A percentile compares a stretch with the other conserved stretches of the same genome.
These are phyloP conservation scores for Capsicum chinense DNA, from an alignment of 257 asterid species.

Conservation along the genomic window DNA sequence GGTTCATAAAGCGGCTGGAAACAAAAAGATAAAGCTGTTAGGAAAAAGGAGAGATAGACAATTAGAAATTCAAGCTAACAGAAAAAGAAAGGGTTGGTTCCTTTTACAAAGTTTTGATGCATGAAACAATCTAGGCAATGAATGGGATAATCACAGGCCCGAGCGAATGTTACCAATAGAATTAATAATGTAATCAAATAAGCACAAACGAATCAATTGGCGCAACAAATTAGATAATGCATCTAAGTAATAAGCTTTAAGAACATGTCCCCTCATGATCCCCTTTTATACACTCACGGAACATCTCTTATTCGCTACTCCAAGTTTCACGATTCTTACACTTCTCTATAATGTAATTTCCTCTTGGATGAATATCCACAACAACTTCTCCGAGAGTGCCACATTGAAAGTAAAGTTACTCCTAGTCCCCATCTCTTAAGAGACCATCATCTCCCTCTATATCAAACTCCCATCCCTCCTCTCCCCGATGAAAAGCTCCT, in stretches of 20 bases:
- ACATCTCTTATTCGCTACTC: neutral
- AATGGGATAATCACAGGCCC: conserved; percentile 19
- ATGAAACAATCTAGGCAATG: neutral
- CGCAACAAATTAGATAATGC: neutral
- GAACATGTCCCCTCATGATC: neutral
- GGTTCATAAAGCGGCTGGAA: conserved; percentile 99
- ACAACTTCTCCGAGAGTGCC: neutral
- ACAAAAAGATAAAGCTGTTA: conserved; percentile 36
- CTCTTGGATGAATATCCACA: neutral
- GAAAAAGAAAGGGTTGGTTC: neutral
- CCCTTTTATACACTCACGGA: neutral
- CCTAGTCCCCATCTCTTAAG: conserved; percentile 1
- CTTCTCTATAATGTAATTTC: neutral
- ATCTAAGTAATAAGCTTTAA: neutral
- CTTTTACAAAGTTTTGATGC: conserved; percentile 9
- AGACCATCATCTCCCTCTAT: conserved; percentile 17
- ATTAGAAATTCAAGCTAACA: conserved; percentile 6
- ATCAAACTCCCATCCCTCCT: neutral
- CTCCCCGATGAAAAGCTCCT: neutral
- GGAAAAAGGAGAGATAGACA: conserved; percentile 31
- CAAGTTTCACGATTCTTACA: neutral
- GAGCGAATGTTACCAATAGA: neutral
- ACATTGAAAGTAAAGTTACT: conserved; percentile 9
- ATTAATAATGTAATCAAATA: neutral
- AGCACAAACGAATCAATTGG: neutral